Percentiles rank a stretch among this genome's conserved stretches.
phyloP scores from a whole-genome alignment of 345 rosid genomes.

The Pugionium dolabratum region DNA sequence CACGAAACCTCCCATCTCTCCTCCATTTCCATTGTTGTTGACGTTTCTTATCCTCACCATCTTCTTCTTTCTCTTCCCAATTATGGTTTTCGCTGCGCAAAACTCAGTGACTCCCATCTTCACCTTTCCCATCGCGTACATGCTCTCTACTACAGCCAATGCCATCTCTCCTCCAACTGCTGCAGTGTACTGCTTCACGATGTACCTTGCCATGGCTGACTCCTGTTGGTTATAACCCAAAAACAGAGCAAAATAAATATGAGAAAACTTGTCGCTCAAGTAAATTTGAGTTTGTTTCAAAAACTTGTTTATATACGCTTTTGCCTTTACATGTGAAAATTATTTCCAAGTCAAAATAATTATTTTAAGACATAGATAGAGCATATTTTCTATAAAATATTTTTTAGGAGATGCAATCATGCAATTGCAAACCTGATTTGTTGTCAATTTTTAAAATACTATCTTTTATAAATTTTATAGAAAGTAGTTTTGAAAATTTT shows the following conservation, averaged over 20 bases:
- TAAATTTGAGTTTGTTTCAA: background rate
- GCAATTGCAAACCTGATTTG: too few relatives aligned
- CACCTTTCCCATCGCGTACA: slow-evolving; percentile 48
- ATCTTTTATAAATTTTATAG: too few relatives aligned
- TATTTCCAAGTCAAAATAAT: background rate
- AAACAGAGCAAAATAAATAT: slow-evolving; percentile 17
- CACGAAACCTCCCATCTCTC: slow-evolving; percentile 91
- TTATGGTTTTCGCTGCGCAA: slow-evolving; percentile 36
- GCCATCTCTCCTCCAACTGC: slow-evolving; percentile 41
- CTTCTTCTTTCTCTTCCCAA: slow-evolving; percentile 44
- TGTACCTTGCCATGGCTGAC: slow-evolving; percentile 43
- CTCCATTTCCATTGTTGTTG: slow-evolving; percentile 47
- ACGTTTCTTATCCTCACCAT: slow-evolving; percentile 49
- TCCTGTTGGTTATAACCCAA: slow-evolving; percentile 29
- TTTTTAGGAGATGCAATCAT: too few relatives aligned
- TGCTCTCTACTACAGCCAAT: slow-evolving; percentile 34
- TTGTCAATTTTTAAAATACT: too few relatives aligned
- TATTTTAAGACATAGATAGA: too few relatives aligned
- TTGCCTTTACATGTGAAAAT: background rate
- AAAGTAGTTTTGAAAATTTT: too few relatives aligned
- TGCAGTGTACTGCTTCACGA: slow-evolving; percentile 46
- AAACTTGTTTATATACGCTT: background rate
- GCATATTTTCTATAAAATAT: too few relatives aligned
- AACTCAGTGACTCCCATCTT: slow-evolving; percentile 44
- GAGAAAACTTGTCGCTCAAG: slow-evolving; percentile 29